Conservation (phyloP, 768 basidiomycete species). For the Exsudoporus frostii region DNA sequence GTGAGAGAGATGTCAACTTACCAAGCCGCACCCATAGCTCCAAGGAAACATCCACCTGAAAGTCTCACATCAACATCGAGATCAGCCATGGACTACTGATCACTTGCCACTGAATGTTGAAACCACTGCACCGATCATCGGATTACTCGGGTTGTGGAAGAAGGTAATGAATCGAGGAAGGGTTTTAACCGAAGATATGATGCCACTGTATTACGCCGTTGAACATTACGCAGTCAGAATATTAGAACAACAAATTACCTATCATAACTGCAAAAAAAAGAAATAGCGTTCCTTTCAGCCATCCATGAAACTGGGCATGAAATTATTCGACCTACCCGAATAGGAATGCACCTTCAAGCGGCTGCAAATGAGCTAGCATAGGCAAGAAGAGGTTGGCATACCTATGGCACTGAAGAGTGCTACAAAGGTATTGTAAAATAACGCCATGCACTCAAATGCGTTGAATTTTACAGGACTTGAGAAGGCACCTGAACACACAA, state of each 20-base stretch:
- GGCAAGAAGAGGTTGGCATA: not conserved
- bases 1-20: conserved; percentile 1
- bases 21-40: conserved; percentile 17
- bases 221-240: not conserved
- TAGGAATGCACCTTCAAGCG: conserved; percentile 12
- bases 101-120: conserved; percentile 50
- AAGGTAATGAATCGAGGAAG: conserved; percentile 48
- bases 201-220: conserved; percentile 27
- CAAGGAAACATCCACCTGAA: conserved; percentile 18
- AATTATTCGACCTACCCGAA: conserved; percentile 15
- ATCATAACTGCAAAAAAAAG: conserved; percentile 12
- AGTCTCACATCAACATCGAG: not conserved
- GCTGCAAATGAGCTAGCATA: not conserved
- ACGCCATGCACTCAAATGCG: conserved; percentile 6
- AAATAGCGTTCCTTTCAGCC: not conserved
- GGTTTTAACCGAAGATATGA: conserved; percentile 58
- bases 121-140: conserved; percentile 53
- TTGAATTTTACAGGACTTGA: not conserved
- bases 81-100: not conserved
- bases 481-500: not conserved
- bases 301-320: not conserved
- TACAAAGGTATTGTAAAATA: conserved; percentile 16
- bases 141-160: conserved; percentile 43
- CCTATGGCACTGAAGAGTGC: conserved; percentile 21
- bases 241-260: conserved; percentile 5